phyloP scores from a whole-genome alignment of 495 filamentous ascomycete species.

The Annulohypoxylon nitens region DNA sequence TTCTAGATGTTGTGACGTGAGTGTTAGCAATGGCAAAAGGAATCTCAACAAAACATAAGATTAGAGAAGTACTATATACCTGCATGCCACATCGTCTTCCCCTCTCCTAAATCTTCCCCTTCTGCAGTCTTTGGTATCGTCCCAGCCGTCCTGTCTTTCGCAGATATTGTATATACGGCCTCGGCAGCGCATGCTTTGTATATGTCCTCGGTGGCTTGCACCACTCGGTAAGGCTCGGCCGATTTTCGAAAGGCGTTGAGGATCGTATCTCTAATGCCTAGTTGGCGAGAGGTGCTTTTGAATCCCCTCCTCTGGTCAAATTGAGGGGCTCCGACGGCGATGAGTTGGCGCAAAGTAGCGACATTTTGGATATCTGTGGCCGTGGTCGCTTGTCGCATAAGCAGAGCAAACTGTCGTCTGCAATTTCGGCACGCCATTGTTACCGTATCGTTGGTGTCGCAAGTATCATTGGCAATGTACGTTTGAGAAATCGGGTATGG shows the following conservation, averaged over 20 bases:
- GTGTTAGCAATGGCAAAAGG: constrained; percentile 33
- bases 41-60: neutral
- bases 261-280: constrained; percentile 35
- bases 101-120: constrained; percentile 82
- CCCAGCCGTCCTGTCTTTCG: constrained; percentile 65
- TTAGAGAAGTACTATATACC: constrained; percentile 60
- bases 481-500: neutral
- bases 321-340: constrained; percentile 14
- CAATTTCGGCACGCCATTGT: constrained; percentile 54
- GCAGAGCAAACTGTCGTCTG: constrained; percentile 47
- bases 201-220: constrained; percentile 80
- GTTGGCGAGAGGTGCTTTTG: constrained; percentile 36
- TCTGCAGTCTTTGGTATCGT: constrained; percentile 73
- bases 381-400: constrained; percentile 45
- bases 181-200: constrained; percentile 81
- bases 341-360: constrained; percentile 32
- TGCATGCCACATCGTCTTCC: constrained; percentile 84
- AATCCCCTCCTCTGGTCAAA: constrained; percentile 42
- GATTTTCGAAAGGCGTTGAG: constrained; percentile 51
- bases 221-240: constrained; percentile 79
- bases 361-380: constrained; percentile 39
- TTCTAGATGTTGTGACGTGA: constrained; percentile 39
- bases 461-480: constrained; percentile 18
- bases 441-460: constrained; percentile 19
- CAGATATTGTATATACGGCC: constrained; percentile 78